Evolutionary conservation across 176 grass and related monocot species (phyloP).

Genomic region (Bolboschoenus planiculmis): DNA sequence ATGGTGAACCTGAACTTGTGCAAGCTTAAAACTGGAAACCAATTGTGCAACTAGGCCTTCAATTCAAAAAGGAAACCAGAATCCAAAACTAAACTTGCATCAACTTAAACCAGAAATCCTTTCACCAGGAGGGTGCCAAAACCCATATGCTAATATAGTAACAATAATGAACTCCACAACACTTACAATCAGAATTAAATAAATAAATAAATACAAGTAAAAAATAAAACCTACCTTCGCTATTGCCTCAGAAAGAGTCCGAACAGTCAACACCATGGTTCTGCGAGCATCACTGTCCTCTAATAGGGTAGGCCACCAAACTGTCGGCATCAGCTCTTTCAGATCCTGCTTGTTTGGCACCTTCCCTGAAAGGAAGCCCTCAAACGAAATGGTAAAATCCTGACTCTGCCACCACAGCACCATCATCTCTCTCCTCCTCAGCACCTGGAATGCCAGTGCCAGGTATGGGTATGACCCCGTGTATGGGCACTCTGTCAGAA

Average conservation of each 20-base stretch:
- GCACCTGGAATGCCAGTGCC: conserved; percentile 52
- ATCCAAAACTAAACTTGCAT: not conserved
- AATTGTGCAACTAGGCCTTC: not conserved
- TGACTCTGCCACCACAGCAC: conserved; percentile 56
- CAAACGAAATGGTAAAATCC: conserved; percentile 61
- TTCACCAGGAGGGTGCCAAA: not conserved
- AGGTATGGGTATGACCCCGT: conserved; percentile 69
- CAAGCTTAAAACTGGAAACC: not conserved
- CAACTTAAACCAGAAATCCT: not conserved
- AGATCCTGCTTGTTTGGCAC: conserved; percentile 75
- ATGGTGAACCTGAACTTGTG: not conserved
- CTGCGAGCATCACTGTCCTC: conserved; percentile 49
- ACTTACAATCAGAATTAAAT: not conserved
- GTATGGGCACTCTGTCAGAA: conserved; percentile 75
- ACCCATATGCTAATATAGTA: not conserved
- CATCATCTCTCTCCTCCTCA: conserved; percentile 63
- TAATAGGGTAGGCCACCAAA: conserved; percentile 79
- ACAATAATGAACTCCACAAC: not conserved
- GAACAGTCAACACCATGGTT: conserved; percentile 62
- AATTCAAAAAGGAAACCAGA: not conserved
- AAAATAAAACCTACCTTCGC: conserved; percentile 41
- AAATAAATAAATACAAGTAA: not conserved
- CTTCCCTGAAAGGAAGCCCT: conserved; percentile 76
- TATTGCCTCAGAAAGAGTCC: conserved; percentile 58
- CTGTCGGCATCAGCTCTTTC: conserved; percentile 68